A percentile compares a stretch with the other conserved stretches of the same genome.
Evolutionary conservation across 495 filamentous ascomycete genomes (phyloP).

Genomic region (Cudoniella acicularis): DNA sequence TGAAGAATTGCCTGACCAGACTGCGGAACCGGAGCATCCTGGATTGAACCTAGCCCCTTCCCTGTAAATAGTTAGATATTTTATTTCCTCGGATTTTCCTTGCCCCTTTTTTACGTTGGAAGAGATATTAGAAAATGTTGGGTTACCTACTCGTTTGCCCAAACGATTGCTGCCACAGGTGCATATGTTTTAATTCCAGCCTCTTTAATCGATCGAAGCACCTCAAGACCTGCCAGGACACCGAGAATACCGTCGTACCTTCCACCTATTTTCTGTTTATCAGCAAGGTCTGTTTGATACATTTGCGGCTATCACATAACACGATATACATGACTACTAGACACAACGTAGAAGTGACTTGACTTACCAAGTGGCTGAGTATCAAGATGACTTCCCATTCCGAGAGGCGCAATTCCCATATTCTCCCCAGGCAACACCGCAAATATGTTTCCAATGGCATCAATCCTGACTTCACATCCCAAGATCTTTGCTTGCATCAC

Average conservation of each 20-base stretch:
- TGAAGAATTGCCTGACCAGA: conserved; percentile 63
- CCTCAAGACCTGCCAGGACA: conserved; percentile 66
- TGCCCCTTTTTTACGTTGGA: too few species aligned
- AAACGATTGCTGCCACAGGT: conserved; percentile 69
- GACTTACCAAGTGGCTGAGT: conserved; percentile 63
- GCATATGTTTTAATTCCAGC: conserved; percentile 60
- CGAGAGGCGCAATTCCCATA: conserved; percentile 40
- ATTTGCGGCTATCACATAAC: too few species aligned
- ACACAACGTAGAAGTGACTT: too few species aligned
- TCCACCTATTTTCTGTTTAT: conserved; percentile 33
- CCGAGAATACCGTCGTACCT: conserved; percentile 73
- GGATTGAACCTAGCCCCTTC: conserved; percentile 75
- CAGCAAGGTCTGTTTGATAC: not conserved
- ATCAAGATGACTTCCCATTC: conserved; percentile 69
- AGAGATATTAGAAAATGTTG: too few species aligned
- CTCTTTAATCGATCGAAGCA: conserved; percentile 61
- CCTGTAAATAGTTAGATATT: too few species aligned
- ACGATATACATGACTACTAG: too few species aligned
- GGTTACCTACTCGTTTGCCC: conserved; percentile 66
- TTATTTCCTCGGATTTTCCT: too few species aligned
- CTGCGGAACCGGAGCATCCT: conserved; percentile 68
- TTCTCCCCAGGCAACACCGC: conserved; percentile 57
- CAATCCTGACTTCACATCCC: conserved; percentile 45
- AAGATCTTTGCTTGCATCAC: conserved; percentile 55
- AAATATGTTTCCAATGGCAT: conserved; percentile 56